phyloP scores from a whole-genome alignment of 1,139 yeast species.

The Yamadazyma kanchanaburiensis region DNA sequence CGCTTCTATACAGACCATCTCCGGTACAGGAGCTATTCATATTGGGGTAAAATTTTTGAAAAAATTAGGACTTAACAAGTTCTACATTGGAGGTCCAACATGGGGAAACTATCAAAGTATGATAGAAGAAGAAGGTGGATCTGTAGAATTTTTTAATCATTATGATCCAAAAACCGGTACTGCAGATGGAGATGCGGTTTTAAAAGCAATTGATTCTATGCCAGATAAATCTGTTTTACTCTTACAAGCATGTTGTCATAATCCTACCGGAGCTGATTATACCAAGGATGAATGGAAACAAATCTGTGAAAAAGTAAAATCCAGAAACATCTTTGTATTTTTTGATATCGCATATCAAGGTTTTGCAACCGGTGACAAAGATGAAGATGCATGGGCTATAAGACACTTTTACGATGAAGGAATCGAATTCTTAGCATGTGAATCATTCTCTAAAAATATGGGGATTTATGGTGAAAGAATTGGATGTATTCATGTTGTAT shows the following conservation, averaged over 20 bases:
- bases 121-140: constrained; percentile 31
- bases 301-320: constrained; percentile 58
- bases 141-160: constrained; percentile 25
- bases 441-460: constrained; percentile 45
- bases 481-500: constrained; percentile 40
- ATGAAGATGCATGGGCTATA: constrained; percentile 27
- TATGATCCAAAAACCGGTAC: constrained; percentile 25
- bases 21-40: constrained; percentile 45
- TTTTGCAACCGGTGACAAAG: constrained; percentile 58
- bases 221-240: constrained; percentile 38
- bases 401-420: constrained; percentile 20
- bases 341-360: constrained; percentile 96
- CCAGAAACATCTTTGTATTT: constrained; percentile 62
- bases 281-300: constrained; percentile 73
- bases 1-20: constrained; percentile 39
- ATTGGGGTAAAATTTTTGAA: constrained; percentile 31
- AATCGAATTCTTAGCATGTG: constrained; percentile 33
- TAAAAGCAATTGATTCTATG: constrained; percentile 26
- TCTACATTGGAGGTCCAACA: constrained; percentile 37
- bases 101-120: constrained; percentile 42
- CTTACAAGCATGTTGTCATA: constrained; percentile 94
- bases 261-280: constrained; percentile 95
- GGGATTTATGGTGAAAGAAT: constrained; percentile 45
- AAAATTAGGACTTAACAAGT: constrained; percentile 25
- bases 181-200: constrained; percentile 28